Evolutionary conservation across 129 eudicot species (phyloP).

Genomic region (Chrysanthemum seticuspe): DNA sequence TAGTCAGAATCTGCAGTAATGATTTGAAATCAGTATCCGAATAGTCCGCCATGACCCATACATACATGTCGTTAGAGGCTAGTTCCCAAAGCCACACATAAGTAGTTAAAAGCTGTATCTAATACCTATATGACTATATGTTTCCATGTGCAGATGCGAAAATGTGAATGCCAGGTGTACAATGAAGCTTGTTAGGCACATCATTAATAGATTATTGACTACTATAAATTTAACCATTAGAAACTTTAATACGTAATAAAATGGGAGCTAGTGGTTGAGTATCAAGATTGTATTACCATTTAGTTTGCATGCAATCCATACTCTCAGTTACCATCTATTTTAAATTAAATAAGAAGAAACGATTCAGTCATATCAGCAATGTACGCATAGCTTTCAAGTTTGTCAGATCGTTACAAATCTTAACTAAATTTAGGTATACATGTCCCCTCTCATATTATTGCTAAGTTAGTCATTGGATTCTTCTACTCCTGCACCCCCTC

Average conservation of each 20-base stretch:
- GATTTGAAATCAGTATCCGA: background rate
- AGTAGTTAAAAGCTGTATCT: background rate
- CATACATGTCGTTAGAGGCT: background rate
- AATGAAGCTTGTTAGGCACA: background rate
- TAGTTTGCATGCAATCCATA: background rate
- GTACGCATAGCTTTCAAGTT: background rate
- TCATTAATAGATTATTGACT: background rate
- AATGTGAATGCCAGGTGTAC: background rate
- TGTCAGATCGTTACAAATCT: background rate
- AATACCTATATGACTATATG: background rate
- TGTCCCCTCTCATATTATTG: background rate
- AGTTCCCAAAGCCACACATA: background rate
- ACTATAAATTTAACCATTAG: background rate
- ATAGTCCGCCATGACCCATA: background rate
- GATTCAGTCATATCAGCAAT: background rate
- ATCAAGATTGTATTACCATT: background rate
- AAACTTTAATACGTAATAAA: background rate
- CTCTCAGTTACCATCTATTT: too few species aligned
- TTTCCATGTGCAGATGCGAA: background rate
- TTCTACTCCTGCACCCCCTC: slow-evolving; percentile 6
- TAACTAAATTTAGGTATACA: background rate
- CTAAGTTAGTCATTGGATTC: background rate
- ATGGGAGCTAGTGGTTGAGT: background rate
- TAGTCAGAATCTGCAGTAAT: slow-evolving; percentile 1
- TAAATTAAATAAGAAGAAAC: too few species aligned